Base-by-base conservation (phyloP, 352 stramenopile genomes). In the Pythium dissimile region DNA sequence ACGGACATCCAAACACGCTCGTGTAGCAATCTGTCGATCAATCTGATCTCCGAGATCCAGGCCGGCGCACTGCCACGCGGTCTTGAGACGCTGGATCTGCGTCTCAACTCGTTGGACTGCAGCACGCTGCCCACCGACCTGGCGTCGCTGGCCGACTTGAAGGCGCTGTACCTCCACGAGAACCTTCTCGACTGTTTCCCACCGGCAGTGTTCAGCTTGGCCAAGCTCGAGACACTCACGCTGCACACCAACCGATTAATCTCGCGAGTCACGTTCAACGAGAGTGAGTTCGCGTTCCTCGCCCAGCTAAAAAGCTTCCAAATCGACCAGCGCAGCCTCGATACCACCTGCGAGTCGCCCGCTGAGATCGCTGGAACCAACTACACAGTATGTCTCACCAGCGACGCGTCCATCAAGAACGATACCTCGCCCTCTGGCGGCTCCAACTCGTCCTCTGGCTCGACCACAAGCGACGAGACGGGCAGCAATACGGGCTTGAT, bases 301-400 rank as follows among this genome's bases (percentile, higher is more conserved):
- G 52, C n/a, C 21, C 52, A 54, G 13, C 45, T 80, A 10, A 58
- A 53, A 9, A 63, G 11, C n/a, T 77, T 80, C 37, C 34, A 31
- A 0, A 67, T 80, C 45, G 62, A 75, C 43, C 27, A 59, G 16
- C 41, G 45, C 6, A 47, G 34, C 2, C 55, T 80, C 23, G 54
- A 59, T 21, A 75, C 65, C 0, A 49, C 37, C 8, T 80, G 71
- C 16, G 47, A 55, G 0, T 16, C 27, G 5, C 43, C 58, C 0
- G 28, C 39, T 0, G 16, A 38, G 21, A 61, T 74, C 16, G 54
- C 55, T 8, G 51, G 48, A 21, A 54, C 39, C 5, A 28, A 34
- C 3, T 74, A 74, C 41, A 55, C n/a, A 6, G 54, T 77, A 9
- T 80, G 71, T 43, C 8, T 67, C 9, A 60, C 35, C 1, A 46